Evolutionary conservation across 495 filamentous ascomycete species (phyloP).

Genomic region (Penicillium ochrochloron): DNA sequence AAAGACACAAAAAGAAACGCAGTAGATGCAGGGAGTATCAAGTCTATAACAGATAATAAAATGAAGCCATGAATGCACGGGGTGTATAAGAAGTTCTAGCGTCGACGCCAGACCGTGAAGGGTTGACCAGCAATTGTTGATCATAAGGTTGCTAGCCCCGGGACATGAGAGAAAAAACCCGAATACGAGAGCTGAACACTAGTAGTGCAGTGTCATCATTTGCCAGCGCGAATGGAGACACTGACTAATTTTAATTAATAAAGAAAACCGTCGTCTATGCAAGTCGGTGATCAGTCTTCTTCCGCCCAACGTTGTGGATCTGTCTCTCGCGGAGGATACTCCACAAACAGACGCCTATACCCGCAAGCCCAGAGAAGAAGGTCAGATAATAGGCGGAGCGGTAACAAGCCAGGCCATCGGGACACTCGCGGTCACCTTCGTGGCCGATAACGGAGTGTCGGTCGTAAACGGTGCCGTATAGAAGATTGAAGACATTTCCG

Average conservation of each 20-base stretch:
- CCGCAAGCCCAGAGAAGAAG: conserved; percentile 72
- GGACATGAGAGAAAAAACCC: conserved; percentile 7
- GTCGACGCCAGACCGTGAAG: neutral
- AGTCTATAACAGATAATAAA: conserved; percentile 19
- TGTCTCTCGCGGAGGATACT: conserved; percentile 72
- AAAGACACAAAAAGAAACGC: neutral
- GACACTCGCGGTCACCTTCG: conserved; percentile 74
- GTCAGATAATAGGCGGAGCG: conserved; percentile 80
- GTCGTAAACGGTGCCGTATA: conserved; percentile 81
- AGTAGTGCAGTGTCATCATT: neutral
- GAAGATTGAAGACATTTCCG: conserved; percentile 89
- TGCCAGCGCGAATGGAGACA: conserved; percentile 1
- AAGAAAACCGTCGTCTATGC: conserved; percentile 26
- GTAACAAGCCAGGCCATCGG: conserved; percentile 82
- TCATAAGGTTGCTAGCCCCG: conserved; percentile 5
- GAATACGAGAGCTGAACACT: neutral
- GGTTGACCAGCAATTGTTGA: conserved; percentile 8
- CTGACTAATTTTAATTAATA: neutral
- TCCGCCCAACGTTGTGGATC: conserved; percentile 31
- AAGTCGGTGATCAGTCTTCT: conserved; percentile 44
- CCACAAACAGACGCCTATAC: conserved; percentile 71
- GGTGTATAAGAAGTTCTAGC: conserved; percentile 9
- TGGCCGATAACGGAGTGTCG: conserved; percentile 68
- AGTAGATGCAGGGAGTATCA: conserved; percentile 21
- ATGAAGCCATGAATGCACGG: neutral